phyloP scores from a whole-genome alignment of 2,329 filamentous ascomycete species.

The Apiospora hydei region DNA sequence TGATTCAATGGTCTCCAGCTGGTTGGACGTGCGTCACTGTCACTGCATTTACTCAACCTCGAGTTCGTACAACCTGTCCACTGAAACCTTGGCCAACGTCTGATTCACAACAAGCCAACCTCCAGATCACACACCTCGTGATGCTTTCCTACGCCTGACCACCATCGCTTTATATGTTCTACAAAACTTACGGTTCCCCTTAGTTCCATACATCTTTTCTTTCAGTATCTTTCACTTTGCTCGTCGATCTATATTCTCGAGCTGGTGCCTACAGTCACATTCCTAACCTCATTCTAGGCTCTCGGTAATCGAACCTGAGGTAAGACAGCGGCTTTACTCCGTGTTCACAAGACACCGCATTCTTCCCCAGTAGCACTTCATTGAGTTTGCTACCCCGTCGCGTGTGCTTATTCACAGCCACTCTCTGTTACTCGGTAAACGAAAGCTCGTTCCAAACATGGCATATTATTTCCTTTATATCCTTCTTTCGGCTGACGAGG shows the following conservation, averaged over 20 bases:
- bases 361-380: background rate
- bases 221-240: background rate
- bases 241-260: background rate
- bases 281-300: background rate
- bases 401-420: background rate
- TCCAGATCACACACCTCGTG: background rate
- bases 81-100: background rate
- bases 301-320: background rate
- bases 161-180: background rate
- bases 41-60: background rate
- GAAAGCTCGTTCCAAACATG: conserved; percentile 18
- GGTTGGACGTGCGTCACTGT: conserved; percentile 4
- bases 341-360: conserved; percentile 6
- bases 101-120: background rate
- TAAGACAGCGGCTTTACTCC: conserved; percentile 6
- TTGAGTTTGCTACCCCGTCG: background rate
- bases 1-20: background rate
- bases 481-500: background rate
- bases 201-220: background rate
- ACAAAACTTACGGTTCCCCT: background rate
- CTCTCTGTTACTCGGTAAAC: background rate
- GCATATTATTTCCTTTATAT: background rate
- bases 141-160: background rate
- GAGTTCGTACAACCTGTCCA: background rate
- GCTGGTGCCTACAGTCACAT: background rate